Percentiles rank a stretch among this genome's conserved stretches.
Evolutionary conservation across 176 grass and related monocot genomes (phyloP).

Genomic region (Luzula sylvatica): DNA sequence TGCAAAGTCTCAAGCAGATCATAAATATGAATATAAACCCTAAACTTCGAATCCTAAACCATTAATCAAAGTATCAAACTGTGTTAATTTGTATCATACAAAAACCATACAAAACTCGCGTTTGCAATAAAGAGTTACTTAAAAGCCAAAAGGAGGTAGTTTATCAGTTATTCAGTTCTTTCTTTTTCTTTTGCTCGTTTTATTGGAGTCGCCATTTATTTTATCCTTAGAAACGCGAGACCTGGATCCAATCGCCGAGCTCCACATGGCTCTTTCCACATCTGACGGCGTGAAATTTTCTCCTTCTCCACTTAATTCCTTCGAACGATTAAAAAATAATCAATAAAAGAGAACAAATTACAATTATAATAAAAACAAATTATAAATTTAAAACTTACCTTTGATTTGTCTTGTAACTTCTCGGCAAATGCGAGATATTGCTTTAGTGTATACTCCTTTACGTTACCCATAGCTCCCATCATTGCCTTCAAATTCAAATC

Average conservation of each 20-base stretch:
- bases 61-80: too few species aligned
- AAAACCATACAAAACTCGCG: too few species aligned
- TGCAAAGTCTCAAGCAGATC: too few species aligned
- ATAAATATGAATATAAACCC: too few species aligned
- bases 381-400: conserved; percentile 29
- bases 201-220: conserved; percentile 15
- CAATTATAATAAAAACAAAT: background rate
- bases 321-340: conserved; percentile 14
- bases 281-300: conserved; percentile 54
- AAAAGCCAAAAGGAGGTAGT: too few species aligned
- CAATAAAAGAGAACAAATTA: background rate
- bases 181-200: conserved; percentile 47
- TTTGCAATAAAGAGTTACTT: too few species aligned
- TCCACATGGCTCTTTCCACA: conserved; percentile 68
- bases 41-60: too few species aligned
- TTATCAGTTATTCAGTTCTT: conserved; percentile 20
- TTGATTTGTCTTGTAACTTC: conserved; percentile 63
- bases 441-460: conserved; percentile 87
- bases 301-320: conserved; percentile 64
- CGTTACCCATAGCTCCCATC: conserved; percentile 58
- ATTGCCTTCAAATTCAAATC: conserved; percentile 57
- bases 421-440: conserved; percentile 71
- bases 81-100: too few species aligned
- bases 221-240: conserved; percentile 4
- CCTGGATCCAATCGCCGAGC: conserved; percentile 49